Percentiles rank a stretch among this genome's conserved stretches.
These are phyloP conservation scores for Coffea canephora DNA, from an alignment of 257 asterid species.

Conservation along the genomic window DNA sequence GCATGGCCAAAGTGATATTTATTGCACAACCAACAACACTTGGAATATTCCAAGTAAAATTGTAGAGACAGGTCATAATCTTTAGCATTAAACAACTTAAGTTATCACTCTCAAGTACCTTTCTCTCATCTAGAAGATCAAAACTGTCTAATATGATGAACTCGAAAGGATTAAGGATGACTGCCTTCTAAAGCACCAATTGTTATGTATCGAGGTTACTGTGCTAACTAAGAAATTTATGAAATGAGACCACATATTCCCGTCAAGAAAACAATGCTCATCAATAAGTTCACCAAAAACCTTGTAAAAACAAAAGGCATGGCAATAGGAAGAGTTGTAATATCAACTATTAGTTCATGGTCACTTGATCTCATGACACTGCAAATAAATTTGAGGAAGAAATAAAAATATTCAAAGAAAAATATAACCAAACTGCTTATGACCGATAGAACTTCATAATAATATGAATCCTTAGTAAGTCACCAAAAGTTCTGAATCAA, in stretches of 20 bases:
- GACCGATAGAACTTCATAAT: not conserved
- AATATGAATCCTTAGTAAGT: not conserved
- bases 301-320: not conserved
- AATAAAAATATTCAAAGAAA: not conserved
- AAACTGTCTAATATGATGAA: too few species aligned
- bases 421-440: not conserved
- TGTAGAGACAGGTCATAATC: not conserved
- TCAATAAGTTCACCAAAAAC: not conserved
- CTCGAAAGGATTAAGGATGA: not conserved
- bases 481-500: not conserved
- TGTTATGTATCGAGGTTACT: not conserved
- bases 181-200: not conserved
- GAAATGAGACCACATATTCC: not conserved
- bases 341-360: not conserved
- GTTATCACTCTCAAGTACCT: not conserved
- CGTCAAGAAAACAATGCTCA: not conserved
- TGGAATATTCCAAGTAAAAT: not conserved
- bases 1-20: too few species aligned
- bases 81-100: not conserved
- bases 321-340: not conserved
- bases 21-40: not conserved
- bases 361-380: not conserved
- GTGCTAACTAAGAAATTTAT: not conserved
- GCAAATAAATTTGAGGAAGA: not conserved
- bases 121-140: not conserved